These are phyloP conservation scores for Salix caprea DNA, from an alignment of 345 rosid genomes.

Conservation along the genomic window DNA sequence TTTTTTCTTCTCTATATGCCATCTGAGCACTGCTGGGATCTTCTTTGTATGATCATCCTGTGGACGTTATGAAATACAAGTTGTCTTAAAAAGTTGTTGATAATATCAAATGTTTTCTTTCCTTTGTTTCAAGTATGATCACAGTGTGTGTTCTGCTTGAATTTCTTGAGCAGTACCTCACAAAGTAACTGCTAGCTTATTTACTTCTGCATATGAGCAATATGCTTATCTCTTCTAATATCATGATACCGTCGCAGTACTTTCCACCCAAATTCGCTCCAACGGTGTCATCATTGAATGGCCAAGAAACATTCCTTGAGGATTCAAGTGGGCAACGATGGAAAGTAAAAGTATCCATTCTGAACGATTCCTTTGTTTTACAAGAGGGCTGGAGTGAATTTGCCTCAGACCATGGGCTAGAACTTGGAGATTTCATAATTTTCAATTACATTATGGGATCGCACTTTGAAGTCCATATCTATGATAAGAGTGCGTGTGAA, in stretches of 20 bases:
- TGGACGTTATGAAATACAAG: not conserved
- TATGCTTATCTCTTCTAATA: not conserved
- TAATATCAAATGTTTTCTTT: no score
- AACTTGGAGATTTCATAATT: conserved; percentile 33
- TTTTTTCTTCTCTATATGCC: not conserved
- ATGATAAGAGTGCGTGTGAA: conserved; percentile 30
- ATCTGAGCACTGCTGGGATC: not conserved
- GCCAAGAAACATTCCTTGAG: conserved; percentile 25
- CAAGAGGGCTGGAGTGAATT: conserved; percentile 37
- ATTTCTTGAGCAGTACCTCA: not conserved
- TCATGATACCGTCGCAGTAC: conserved; percentile 24
- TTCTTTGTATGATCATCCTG: not conserved
- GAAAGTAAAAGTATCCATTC: conserved; percentile 22
- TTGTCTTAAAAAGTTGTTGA: not conserved
- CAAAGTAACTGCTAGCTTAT: not conserved
- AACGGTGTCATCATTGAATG: conserved; percentile 13
- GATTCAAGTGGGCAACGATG: conserved; percentile 29
- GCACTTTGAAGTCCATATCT: conserved; percentile 35
- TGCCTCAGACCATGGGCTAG: conserved; percentile 27
- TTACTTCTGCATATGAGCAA: not conserved
- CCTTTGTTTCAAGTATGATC: not conserved
- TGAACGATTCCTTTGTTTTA: conserved; percentile 27
- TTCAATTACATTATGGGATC: conserved; percentile 29
- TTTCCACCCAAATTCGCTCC: conserved; percentile 41
- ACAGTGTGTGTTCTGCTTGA: not conserved